phyloP scores from a whole-genome alignment of 495 filamentous ascomycete species.

The Bombardia bombarda region DNA sequence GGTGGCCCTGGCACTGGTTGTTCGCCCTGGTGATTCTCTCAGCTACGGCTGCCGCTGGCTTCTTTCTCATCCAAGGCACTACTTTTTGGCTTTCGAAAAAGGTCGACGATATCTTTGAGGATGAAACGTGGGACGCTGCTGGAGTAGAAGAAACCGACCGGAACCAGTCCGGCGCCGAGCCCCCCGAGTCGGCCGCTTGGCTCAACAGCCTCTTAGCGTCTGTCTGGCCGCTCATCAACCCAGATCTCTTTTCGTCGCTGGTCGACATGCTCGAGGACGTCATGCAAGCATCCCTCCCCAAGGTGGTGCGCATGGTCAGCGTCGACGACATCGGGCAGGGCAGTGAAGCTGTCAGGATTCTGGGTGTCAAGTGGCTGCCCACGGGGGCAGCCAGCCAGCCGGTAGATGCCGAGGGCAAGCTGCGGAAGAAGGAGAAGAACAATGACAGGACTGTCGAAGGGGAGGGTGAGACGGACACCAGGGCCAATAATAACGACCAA shows the following conservation, averaged over 20 bases:
- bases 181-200: slow-evolving; percentile 57
- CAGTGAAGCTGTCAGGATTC: slow-evolving; percentile 53
- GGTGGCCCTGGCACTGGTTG: not conserved
- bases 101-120: slow-evolving; percentile 48
- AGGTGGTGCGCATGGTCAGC: slow-evolving; percentile 56
- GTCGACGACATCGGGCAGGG: slow-evolving; percentile 65
- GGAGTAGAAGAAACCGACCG: slow-evolving; percentile 33
- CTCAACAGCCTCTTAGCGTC: slow-evolving; percentile 55
- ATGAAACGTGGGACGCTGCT: slow-evolving; percentile 55
- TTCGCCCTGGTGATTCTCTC: not conserved
- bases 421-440: slow-evolving; percentile 22
- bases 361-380: slow-evolving; percentile 60
- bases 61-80: slow-evolving; percentile 34
- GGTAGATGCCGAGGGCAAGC: slow-evolving; percentile 46
- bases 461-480: slow-evolving; percentile 20
- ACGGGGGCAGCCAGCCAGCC: slow-evolving; percentile 53
- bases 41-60: slow-evolving; percentile 16
- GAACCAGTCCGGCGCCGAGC: slow-evolving; percentile 27
- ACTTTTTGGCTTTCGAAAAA: slow-evolving; percentile 46
- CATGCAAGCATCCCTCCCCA: slow-evolving; percentile 62
- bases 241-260: slow-evolving; percentile 56
- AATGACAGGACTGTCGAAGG: slow-evolving; percentile 46
- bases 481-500: slow-evolving; percentile 1
- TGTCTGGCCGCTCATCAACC: slow-evolving; percentile 64
- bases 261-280: slow-evolving; percentile 62